Base-by-base conservation (phyloP, 345 rosid species). In the Turritis glabra region DNA sequence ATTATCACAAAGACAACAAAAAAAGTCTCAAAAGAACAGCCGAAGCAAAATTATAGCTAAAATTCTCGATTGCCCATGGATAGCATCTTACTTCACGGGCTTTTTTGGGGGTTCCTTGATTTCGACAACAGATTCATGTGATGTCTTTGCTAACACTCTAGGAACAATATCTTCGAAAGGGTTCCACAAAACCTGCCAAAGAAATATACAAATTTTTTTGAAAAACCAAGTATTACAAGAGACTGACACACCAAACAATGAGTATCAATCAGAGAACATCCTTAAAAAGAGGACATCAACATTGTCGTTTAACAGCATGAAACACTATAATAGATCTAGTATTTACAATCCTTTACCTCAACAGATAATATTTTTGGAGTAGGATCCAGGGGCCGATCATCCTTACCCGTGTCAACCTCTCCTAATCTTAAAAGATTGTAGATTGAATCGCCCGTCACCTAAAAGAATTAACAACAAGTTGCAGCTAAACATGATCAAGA, bases 91-190 rank as follows among this genome's bases (percentile, higher is more conserved):
- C 99, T 90, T 92, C 30, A 88, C 90, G 18, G 85, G 84, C 85
- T 92, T 95, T 82, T 81, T 81, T 78, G 82, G 88, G 19, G 79
- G 64, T 41, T 86, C 90, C 80, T 84, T 88, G 59, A 57, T 81
- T 71, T 87, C 93, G 48, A 62, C 21, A 64, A 85, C 87, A 64
- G 85, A 47, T 64, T 77, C 85, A 27, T 48, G 62, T 30, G 64
- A 71, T 59, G 83, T 61, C 83, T 61, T 86, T 12, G 75, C 65
- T 43, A 55, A 18, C 64, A 62, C 76, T 77, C 97, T 89, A 6
- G 89, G 98, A 80, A 89, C 83, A 76, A 95, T 89, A 82, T 95
- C 99, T 58, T 95, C 99, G 35, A 95, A 95, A 56, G 99, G 97
- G 55, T 92, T 95, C 97, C 91, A 90, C 66, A 92, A 71, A 47